phyloP scores from a whole-genome alignment of 2,329 filamentous ascomycete species.

The Curvularia spicifera region DNA sequence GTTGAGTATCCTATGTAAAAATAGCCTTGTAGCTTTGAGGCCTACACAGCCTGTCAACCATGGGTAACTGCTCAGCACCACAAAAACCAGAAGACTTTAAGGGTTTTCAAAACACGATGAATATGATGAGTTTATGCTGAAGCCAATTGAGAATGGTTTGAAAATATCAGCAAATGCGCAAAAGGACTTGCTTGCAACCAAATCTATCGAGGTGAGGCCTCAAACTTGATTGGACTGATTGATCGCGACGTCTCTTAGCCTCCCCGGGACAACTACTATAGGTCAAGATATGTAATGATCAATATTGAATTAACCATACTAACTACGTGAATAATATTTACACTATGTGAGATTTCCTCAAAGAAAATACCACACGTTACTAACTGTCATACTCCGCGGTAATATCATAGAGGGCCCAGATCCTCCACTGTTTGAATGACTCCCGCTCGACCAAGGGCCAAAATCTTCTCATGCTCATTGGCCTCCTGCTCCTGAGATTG shows the following conservation, averaged over 20 bases:
- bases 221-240: no score
- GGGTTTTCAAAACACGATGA: not conserved
- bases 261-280: not conserved
- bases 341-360: not conserved
- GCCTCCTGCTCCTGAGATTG: slow-evolving; percentile 47
- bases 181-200: not conserved
- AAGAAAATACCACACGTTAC: slow-evolving; percentile 6
- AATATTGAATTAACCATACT: not conserved
- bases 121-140: not conserved
- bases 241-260: no score
- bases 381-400: no score
- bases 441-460: slow-evolving; percentile 31
- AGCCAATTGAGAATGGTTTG: not conserved
- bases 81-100: not conserved
- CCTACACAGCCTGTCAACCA: not conserved
- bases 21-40: not conserved
- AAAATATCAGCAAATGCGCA: not conserved
- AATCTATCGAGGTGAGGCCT: no score
- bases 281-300: not conserved
- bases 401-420: slow-evolving; percentile 10
- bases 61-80: not conserved
- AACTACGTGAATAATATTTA: not conserved
- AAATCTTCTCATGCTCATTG: slow-evolving; percentile 41
- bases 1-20: not conserved
- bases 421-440: slow-evolving; percentile 9